Percentiles rank a stretch among this genome's conserved stretches.
These are phyloP conservation scores for bread wheat (Triticum aestivum) DNA, from an alignment of 176 grass and related monocot genomes.

Conservation along the genomic window DNA sequence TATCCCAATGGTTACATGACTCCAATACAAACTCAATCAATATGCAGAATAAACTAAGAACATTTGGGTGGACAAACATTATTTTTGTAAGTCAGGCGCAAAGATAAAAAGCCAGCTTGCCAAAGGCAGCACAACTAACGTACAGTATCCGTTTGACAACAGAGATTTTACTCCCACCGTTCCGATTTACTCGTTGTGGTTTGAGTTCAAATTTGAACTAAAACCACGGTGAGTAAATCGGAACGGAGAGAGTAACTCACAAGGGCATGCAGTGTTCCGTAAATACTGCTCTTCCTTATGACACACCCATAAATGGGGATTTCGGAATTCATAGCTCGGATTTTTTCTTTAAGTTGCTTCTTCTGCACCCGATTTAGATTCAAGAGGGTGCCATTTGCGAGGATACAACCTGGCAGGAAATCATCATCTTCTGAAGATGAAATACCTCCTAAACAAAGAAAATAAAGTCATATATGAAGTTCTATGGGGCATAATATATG, in stretches of 20 bases:
- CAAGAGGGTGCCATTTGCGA: neutral
- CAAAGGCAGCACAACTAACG: no score
- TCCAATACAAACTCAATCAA: neutral
- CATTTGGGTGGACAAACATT: no score
- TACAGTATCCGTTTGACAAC: neutral
- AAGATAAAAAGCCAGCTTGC: neutral
- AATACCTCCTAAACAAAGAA: neutral
- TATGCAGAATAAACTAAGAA: neutral
- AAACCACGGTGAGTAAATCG: no score
- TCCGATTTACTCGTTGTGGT: no score
- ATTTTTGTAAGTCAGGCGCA: neutral
- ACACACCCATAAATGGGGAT: conserved; percentile 12
- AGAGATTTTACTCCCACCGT: neutral
- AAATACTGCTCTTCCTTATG: neutral
- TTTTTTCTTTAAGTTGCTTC: neutral
- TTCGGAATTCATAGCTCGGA: neutral
- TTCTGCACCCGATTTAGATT: neutral
- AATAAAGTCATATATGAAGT: neutral
- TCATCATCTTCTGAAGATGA: neutral
- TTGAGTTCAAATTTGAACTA: no score
- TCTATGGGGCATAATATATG: no score
- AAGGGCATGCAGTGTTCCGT: neutral
- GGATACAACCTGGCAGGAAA: neutral
- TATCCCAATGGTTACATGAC: neutral
- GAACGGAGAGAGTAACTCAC: neutral